Percentiles rank a stretch among this genome's conserved stretches.
Conservation (phyloP, 495 filamentous ascomycete species). For the Patellaria atrata region DNA sequence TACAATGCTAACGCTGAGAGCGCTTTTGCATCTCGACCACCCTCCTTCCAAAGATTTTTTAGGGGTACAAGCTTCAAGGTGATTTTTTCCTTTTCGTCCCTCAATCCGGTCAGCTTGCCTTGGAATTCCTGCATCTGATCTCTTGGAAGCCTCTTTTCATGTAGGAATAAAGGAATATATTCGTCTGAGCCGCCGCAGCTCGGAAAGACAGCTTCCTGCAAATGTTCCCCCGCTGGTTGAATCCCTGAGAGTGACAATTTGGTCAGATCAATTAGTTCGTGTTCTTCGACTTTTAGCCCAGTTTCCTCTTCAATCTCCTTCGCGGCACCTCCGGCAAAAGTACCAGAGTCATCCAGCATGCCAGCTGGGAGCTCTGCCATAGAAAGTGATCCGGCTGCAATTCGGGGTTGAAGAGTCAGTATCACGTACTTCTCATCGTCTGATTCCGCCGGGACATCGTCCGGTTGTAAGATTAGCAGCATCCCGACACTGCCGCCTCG, state of each 20-base stretch:
- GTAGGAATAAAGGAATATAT: conserved; percentile 63
- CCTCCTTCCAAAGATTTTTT: conserved; percentile 63
- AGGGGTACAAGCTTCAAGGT: conserved; percentile 58
- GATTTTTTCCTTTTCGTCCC: conserved; percentile 73
- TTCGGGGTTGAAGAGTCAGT: conserved; percentile 69
- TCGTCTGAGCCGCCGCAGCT: conserved; percentile 76
- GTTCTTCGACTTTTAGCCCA: conserved; percentile 32
- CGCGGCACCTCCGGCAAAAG: conserved; percentile 64
- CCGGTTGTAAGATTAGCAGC: conserved; percentile 61
- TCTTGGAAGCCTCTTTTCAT: conserved; percentile 51
- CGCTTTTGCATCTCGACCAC: conserved; percentile 62
- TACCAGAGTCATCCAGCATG: conserved; percentile 70
- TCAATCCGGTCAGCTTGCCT: conserved; percentile 63
- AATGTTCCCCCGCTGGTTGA: conserved; percentile 27
- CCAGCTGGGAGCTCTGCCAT: conserved; percentile 77
- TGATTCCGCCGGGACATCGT: conserved; percentile 38
- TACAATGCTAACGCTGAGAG: conserved; percentile 67
- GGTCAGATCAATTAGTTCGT: conserved; percentile 57
- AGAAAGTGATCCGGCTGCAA: conserved; percentile 60
- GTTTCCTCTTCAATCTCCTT: conserved; percentile 72
- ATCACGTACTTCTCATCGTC: conserved; percentile 52
- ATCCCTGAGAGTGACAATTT: conserved; percentile 31
- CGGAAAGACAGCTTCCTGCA: conserved; percentile 57
- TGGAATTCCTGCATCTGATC: conserved; percentile 51
- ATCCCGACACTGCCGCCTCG: conserved; percentile 72